Evolutionary conservation across 2,329 filamentous ascomycete species (phyloP).

Genomic region (Verticillium klebahnii): DNA sequence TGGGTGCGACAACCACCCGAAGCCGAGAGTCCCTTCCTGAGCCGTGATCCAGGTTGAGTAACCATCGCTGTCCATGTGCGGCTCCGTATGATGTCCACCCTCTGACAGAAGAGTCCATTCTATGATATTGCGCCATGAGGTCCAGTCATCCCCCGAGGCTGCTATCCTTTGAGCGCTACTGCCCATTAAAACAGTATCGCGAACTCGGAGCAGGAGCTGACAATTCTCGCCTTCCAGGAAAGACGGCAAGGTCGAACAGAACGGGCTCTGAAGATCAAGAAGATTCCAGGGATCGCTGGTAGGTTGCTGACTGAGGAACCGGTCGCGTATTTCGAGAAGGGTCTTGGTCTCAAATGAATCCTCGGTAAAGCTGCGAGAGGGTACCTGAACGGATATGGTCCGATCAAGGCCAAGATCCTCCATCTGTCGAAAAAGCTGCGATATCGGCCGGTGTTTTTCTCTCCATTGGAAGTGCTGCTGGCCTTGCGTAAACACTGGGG

Average conservation of each 20-base stretch:
- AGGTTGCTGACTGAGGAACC: constrained; percentile 4
- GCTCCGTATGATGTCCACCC: constrained; percentile 26
- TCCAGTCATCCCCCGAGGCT: constrained; percentile 22
- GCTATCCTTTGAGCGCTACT: constrained; percentile 10
- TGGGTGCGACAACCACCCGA: constrained; percentile 23
- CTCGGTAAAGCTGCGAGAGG: constrained; percentile 6
- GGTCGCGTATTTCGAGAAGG: constrained; percentile 7
- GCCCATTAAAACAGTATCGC: constrained; percentile 6
- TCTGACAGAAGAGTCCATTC: constrained; percentile 26
- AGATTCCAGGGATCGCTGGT: constrained; percentile 8
- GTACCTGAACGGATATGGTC: constrained; percentile 10
- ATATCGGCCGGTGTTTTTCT: constrained; percentile 5
- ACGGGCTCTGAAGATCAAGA: constrained; percentile 5
- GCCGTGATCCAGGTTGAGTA: constrained; percentile 28
- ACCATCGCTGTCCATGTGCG: constrained; percentile 27
- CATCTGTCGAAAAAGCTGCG: constrained; percentile 10
- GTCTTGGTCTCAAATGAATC: constrained; percentile 6
- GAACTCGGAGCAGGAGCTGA: constrained; percentile 5
- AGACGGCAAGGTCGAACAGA: constrained; percentile 4
- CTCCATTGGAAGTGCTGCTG: constrained; percentile 13
- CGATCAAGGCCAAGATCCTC: neutral
- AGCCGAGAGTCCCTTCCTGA: constrained; percentile 20
- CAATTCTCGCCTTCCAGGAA: constrained; percentile 7
- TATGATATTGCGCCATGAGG: constrained; percentile 24
- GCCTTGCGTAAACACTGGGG: constrained; percentile 11